Percentiles rank a stretch among this genome's conserved stretches.
Evolutionary conservation across 768 basidiomycete genomes (phyloP).

Genomic region (Fomitopsis serialis): DNA sequence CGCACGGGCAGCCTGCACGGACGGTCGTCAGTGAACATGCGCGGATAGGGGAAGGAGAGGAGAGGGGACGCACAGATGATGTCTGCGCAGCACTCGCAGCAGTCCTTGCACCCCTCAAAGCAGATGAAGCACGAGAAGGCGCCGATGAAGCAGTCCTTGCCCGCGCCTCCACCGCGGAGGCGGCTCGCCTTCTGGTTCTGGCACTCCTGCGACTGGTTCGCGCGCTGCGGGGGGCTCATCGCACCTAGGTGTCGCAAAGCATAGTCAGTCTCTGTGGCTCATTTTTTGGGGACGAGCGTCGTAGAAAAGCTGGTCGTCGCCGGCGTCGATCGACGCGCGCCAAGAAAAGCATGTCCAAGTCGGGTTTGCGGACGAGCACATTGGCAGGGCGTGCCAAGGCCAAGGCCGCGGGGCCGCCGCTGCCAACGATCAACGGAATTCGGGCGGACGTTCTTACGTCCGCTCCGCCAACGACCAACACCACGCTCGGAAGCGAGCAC

Average conservation of each 20-base stretch:
- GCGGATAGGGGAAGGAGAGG: background rate
- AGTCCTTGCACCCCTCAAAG: constrained; percentile 62
- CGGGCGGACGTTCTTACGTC: too few species aligned
- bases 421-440: too few species aligned
- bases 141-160: constrained; percentile 66
- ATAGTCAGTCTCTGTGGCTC: too few species aligned
- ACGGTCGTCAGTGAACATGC: constrained; percentile 3
- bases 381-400: too few species aligned
- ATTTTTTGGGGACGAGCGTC: too few species aligned
- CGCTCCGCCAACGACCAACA: background rate
- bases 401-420: too few species aligned
- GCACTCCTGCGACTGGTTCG: constrained; percentile 27
- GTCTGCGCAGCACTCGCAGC: constrained; percentile 66
- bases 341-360: background rate
- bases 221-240: constrained; percentile 38
- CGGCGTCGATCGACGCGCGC: background rate
- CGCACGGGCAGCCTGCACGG: constrained; percentile 67
- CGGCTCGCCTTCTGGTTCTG: constrained; percentile 48
- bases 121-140: constrained; percentile 64
- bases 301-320: background rate
- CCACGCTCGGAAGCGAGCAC: constrained; percentile 21
- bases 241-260: constrained; percentile 41
- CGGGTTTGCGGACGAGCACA: too few species aligned
- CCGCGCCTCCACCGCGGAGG: constrained; percentile 69
- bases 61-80: constrained; percentile 54